Evolutionary conservation across 1,139 yeast genomes (phyloP), one percentile per base, ranked within the genome.

Genomic region (Maudiozyma humilis): DNA sequence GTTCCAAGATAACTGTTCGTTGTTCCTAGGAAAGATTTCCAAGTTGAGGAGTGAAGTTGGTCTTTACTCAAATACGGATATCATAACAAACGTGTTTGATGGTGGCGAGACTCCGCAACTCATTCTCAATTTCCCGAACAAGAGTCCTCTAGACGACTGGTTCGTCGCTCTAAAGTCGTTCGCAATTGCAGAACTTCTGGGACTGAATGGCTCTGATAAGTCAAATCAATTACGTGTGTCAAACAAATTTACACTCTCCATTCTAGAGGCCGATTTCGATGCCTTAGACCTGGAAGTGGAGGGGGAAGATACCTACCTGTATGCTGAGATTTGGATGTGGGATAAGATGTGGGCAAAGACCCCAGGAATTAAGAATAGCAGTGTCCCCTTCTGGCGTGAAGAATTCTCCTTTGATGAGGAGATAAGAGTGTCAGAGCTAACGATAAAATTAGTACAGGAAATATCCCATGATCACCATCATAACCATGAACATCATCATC

Each of bases 311-410:
- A 63, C 69, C 2, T 69, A 72, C 50, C 57, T 80, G 15, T 82
- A 80, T 55, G 75, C 81, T 2, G 88, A 82, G 55, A 68, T 82
- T 3, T 64, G 72, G 12, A 69, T 81, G 64, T 82, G 88, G 87
- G 79, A 76, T 5, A 67, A 73, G 20, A 77, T 82, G 0, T 80
- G 86, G 85, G 79, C 80, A 36, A 68, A 82, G 53, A 81, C 89
- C 0, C 79, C 87, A 0, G 64, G 73, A 17, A 84, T 81, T 0
- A 63, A 67, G 32, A 68, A 70, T 15, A 47, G 73, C 0, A 54
- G 60, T 10, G 70, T 72, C 46, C 84, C 86, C 3, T 83, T 83
- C 57, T 83, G 89, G 85, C 79, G 83, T 57, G 89, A 83, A 55
- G 73, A 70, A 38, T 78, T 79, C 54, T 64, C 72, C 2, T 64